Evolutionary conservation across 768 basidiomycete genomes (phyloP), one percentile per base, ranked within the genome.

Genomic region (Tulasnella calospora): DNA sequence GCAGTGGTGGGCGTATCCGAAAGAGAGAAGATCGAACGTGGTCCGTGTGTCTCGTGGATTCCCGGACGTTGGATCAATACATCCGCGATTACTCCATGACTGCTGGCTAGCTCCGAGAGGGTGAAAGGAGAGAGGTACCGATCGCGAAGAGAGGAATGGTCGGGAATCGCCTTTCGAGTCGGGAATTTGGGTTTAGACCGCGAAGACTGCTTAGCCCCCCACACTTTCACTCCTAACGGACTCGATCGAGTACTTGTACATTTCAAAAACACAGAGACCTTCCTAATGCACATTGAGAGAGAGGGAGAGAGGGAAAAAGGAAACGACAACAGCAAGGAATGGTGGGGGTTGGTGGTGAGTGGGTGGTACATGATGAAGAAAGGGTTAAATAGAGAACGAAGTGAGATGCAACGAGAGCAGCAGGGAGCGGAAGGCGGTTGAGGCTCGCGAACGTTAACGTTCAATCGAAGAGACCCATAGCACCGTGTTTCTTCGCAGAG

Each of bases 401-500:
- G 61, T 67, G 61, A 35, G 61, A 67, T 67, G 40, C 30, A 35
- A 47, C 33, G 40, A 46, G 46, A 41, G 41, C 21, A 19, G 41
- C 5, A 35, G 17, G 44, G 73, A 41, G n/a, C 19, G 73, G 73
- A 73, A 73, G 30, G n/a, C 17, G 73, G 5, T 41, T 27, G 38
- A 46, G 35, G 36, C 13, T 17, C 61, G 33, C 15, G 41, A 19
- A 77, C 19, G 41, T 1, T 15, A 15, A 3, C 3, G 44, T 23
- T 77, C 76, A 78, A 38, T 78, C 77, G 71, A 78, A 78, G 67
- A 78, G 61, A 46, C 77, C 77, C 69, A 78, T 71, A 33, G 77
- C 77, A 38, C 77, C 77, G 41, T 73, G 69, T 40, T 57, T 70
- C 69, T 72, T 78, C 17, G 77, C 77, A 8, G 41, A 44, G n/a